These are phyloP conservation scores for Puccinia novopanici DNA, from an alignment of 1,284 basidiomycete species.

Conservation along the genomic window DNA sequence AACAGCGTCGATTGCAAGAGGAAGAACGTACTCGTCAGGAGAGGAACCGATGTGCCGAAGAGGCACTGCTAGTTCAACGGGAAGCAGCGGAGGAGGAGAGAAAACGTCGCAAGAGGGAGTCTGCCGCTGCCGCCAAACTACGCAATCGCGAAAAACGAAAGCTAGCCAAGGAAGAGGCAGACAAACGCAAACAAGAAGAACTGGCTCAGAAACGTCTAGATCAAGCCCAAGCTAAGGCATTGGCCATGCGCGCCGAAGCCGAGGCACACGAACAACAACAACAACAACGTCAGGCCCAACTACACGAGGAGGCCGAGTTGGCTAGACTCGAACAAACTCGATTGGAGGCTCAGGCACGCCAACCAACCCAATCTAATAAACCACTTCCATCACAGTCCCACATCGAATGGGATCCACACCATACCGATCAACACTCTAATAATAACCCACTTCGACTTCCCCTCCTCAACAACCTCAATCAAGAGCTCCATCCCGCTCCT, in stretches of 20 bases:
- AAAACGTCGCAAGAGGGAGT: slow-evolving; percentile 40
- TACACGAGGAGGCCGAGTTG: slow-evolving; percentile 29
- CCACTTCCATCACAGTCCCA: not conserved
- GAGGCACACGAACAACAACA: slow-evolving; percentile 44
- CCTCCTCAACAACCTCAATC: not conserved
- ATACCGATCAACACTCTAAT: slow-evolving; percentile 1
- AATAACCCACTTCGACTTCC: not conserved
- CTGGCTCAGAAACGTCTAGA: slow-evolving; percentile 18
- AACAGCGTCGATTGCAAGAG: slow-evolving; percentile 40
- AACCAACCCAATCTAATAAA: not conserved
- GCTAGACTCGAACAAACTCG: slow-evolving; percentile 21
- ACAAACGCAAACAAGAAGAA: slow-evolving; percentile 35
- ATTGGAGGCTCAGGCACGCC: slow-evolving; percentile 3
- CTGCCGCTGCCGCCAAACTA: slow-evolving; percentile 23
- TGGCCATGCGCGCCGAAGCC: slow-evolving; percentile 16
- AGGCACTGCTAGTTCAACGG: slow-evolving; percentile 23
- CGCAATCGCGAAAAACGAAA: slow-evolving; percentile 35
- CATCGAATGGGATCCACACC: not conserved
- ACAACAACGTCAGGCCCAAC: slow-evolving; percentile 31
- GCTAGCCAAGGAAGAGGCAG: slow-evolving; percentile 41
- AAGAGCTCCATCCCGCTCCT: not conserved
- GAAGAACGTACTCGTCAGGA: slow-evolving; percentile 42
- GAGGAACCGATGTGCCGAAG: slow-evolving; percentile 26
- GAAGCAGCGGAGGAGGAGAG: slow-evolving; percentile 36
- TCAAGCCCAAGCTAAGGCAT: slow-evolving; percentile 16